Evolutionary conservation across 805 yeast genomes (phyloP).

Genomic region (Candida cerambycidarum): DNA sequence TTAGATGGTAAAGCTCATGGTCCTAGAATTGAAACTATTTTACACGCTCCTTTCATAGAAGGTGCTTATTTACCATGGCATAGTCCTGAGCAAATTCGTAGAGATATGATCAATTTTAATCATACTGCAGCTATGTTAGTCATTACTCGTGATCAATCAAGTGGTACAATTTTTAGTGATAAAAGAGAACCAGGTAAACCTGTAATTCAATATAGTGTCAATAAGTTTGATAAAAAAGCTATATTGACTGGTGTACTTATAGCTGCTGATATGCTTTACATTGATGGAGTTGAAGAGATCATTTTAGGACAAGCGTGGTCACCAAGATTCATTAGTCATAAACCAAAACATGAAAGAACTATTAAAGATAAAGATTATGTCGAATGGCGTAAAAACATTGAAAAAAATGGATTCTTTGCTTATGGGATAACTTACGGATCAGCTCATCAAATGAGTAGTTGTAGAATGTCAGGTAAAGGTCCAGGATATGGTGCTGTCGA

Average conservation of each 20-base stretch:
- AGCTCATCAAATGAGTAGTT: slow-evolving; percentile 56
- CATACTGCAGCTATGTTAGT: slow-evolving; percentile 40
- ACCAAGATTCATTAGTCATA: slow-evolving; percentile 37
- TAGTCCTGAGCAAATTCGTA: slow-evolving; percentile 31
- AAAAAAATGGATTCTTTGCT: slow-evolving; percentile 24
- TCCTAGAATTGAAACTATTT: slow-evolving; percentile 49
- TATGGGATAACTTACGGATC: slow-evolving; percentile 40
- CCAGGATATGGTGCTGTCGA: slow-evolving; percentile 46
- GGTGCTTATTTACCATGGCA: slow-evolving; percentile 45
- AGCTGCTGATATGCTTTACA: slow-evolving; percentile 46
- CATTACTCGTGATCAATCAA: slow-evolving; percentile 46
- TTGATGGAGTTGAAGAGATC: slow-evolving; percentile 50
- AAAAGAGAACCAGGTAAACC: slow-evolving; percentile 31
- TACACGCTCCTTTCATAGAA: slow-evolving; percentile 45
- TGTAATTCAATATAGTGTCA: slow-evolving; percentile 39
- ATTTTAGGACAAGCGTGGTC: slow-evolving; percentile 31
- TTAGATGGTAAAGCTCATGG: slow-evolving; percentile 55
- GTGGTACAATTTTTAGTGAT: slow-evolving; percentile 40
- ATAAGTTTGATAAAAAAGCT: slow-evolving; percentile 42
- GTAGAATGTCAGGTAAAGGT: slow-evolving; percentile 51
- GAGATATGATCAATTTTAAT: slow-evolving; percentile 35
- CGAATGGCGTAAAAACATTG: slow-evolving; percentile 31
- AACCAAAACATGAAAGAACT: slow-evolving; percentile 36
- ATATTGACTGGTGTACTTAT: slow-evolving; percentile 35
- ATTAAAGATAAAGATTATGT: slow-evolving; percentile 45